phyloP scores from a whole-genome alignment of 1,284 basidiomycete species.

The Apiotrichum sp. region DNA sequence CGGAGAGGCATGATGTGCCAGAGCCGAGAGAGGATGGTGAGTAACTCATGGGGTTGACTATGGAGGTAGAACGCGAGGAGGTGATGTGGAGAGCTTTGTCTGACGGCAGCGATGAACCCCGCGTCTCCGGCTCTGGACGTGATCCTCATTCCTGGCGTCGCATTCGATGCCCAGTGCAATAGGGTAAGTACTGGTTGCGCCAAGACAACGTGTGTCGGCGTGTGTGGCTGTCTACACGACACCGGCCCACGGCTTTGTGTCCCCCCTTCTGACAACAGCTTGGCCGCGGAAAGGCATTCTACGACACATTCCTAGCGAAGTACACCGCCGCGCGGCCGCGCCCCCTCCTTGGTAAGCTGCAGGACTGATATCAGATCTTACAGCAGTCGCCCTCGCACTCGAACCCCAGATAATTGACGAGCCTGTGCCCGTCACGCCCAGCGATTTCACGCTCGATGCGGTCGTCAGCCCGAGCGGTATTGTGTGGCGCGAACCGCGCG shows the following conservation, averaged over 20 bases:
- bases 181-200: slow-evolving; percentile 25
- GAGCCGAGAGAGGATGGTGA: slow-evolving; percentile 34
- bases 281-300: slow-evolving; percentile 46
- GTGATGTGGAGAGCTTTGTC: no score
- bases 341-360: slow-evolving; percentile 35
- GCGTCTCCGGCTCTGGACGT: slow-evolving; percentile 29
- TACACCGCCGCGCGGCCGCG: slow-evolving; percentile 24
- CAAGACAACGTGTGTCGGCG: no score
- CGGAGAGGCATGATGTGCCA: slow-evolving; percentile 20
- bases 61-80: no score
- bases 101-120: slow-evolving; percentile 23
- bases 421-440: slow-evolving; percentile 32
- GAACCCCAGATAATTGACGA: slow-evolving; percentile 32
- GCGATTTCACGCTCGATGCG: slow-evolving; percentile 36
- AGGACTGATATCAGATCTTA: background rate
- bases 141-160: slow-evolving; percentile 44
- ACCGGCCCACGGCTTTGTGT: background rate
- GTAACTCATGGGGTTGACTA: slow-evolving; percentile 5
- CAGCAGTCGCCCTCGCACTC: slow-evolving; percentile 41
- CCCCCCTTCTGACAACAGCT: slow-evolving; percentile 24
- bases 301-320: slow-evolving; percentile 38
- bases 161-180: slow-evolving; percentile 41
- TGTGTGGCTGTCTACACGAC: background rate
- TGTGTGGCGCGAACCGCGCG: slow-evolving; percentile 20
- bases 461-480: slow-evolving; percentile 34